These are phyloP conservation scores for Termitomyces heimii DNA, from an alignment of 768 basidiomycete genomes.

Conservation along the genomic window DNA sequence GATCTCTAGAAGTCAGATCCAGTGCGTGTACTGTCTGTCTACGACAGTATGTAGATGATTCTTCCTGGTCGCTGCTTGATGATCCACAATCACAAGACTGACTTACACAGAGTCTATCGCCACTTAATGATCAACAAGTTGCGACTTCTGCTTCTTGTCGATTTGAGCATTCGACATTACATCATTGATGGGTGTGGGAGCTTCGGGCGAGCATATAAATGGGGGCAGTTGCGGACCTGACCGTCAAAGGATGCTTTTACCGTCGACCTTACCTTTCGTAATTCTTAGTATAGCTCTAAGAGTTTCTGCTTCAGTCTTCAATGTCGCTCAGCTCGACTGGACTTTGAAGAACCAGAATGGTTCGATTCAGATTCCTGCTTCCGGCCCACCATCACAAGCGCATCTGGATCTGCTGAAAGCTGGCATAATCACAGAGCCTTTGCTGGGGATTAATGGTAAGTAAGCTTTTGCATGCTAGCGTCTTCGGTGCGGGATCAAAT, in stretches of 20 bases:
- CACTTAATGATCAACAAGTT: background rate
- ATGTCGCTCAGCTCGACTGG: conserved; percentile 44
- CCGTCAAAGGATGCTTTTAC: conserved; percentile 3
- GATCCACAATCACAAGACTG: no score
- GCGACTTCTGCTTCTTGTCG: background rate
- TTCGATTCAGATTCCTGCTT: conserved; percentile 45
- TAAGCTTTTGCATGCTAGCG: conserved; percentile 8
- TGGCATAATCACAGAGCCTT: conserved; percentile 47
- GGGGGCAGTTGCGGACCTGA: background rate
- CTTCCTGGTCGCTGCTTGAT: background rate
- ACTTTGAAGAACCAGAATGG: conserved; percentile 49
- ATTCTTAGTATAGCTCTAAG: background rate
- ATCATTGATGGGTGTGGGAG: conserved; percentile 1
- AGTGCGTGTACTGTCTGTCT: background rate
- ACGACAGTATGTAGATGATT: background rate
- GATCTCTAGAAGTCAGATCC: background rate
- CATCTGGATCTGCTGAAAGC: conserved; percentile 48
- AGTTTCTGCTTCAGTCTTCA: conserved; percentile 24
- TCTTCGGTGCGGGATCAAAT: background rate
- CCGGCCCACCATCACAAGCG: conserved; percentile 47
- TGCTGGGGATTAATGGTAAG: conserved; percentile 52
- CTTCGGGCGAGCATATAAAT: background rate
- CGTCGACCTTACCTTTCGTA: background rate
- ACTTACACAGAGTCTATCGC: no score
- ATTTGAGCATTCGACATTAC: background rate